These are phyloP conservation scores for Pleurotus citrinopileatus DNA, from an alignment of 768 basidiomycete species.

Conservation along the genomic window DNA sequence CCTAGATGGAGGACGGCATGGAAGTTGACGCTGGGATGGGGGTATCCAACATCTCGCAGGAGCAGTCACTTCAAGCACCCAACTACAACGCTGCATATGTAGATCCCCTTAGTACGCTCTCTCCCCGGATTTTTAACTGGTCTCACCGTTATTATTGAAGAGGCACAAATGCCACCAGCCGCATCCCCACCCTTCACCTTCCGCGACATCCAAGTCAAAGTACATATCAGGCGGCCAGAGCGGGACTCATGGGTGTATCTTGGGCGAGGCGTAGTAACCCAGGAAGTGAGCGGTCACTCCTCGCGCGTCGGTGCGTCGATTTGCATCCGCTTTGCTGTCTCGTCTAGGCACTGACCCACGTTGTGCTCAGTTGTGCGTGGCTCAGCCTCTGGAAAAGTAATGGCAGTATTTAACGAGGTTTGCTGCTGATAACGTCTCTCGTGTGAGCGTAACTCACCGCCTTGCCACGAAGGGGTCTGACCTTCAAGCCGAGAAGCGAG, in stretches of 20 bases:
- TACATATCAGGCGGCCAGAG: constrained; percentile 78
- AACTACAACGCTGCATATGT: background rate
- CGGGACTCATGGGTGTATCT: constrained; percentile 81
- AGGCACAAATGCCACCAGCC: constrained; percentile 14
- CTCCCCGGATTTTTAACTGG: background rate
- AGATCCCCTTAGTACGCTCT: background rate
- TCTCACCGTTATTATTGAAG: background rate
- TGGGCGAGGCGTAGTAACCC: constrained; percentile 72
- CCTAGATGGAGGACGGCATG: constrained; percentile 8
- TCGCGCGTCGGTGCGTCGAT: constrained; percentile 71
- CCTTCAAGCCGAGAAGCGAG: constrained; percentile 82
- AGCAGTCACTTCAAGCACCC: constrained; percentile 16
- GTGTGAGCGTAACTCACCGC: background rate
- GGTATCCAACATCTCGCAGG: constrained; percentile 2
- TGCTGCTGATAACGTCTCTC: constrained; percentile 16
- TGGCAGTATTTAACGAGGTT: constrained; percentile 72
- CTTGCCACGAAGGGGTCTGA: constrained; percentile 47
- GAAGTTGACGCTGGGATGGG: background rate
- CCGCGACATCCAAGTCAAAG: constrained; percentile 80
- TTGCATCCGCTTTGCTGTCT: constrained; percentile 1
- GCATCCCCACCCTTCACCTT: constrained; percentile 51
- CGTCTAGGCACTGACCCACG: constrained; percentile 9
- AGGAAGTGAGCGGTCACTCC: constrained; percentile 72
- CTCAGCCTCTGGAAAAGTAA: constrained; percentile 61
- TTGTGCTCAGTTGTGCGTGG: constrained; percentile 55